Base-by-base conservation (phyloP, 164 flowering plant species). In the Magnolia sinica region DNA sequence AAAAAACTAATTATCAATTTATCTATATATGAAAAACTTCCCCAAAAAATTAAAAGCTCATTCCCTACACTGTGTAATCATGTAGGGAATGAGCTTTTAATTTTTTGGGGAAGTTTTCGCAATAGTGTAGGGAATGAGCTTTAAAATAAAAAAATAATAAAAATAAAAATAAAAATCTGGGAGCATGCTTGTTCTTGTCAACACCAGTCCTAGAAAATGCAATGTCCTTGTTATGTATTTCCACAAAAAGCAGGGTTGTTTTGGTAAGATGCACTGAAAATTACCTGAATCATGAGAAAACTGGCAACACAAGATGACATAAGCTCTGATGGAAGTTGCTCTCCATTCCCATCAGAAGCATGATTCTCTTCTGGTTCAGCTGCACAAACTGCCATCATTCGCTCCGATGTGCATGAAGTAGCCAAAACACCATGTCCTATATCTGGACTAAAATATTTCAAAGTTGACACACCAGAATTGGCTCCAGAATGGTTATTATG, bases 281-380 rank as follows among this genome's bases (percentile, higher is more conserved):
- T 79, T 79, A 89, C 94, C 91, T 88, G 92, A 82, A 91, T 86
- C 91, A 89, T 87, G 74, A 91, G 87, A 75, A 90, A 73, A 63
- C 91, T 86, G 6, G 91, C 85, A 20, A 89, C 86, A 76, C 92
- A 88, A 16, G 86, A 78, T 24, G 89, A 72, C 23, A 89, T 86
- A 20, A 89, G 87, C 72, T 90, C 94, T n/a, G 86, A 81, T 20
- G 84, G 87, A 8, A 77, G 70, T 50, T 74, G 81, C 59, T 79
- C 63, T 74, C 84, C 87, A 37, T 72, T 78, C 50, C 11, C 55
- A 11, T 79, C 84, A 27, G 77, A 79, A 20, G 55, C 64, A 74
- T 64, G 68, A 68, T 72, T 81, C 24, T 67, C 50, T 49, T 81
- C 78, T 55, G 79, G 73, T 67, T 76, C 80, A 66, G 81, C 66